Base-by-base conservation (phyloP, 208 protist genomes). In the Blechomonas ayalai region DNA sequence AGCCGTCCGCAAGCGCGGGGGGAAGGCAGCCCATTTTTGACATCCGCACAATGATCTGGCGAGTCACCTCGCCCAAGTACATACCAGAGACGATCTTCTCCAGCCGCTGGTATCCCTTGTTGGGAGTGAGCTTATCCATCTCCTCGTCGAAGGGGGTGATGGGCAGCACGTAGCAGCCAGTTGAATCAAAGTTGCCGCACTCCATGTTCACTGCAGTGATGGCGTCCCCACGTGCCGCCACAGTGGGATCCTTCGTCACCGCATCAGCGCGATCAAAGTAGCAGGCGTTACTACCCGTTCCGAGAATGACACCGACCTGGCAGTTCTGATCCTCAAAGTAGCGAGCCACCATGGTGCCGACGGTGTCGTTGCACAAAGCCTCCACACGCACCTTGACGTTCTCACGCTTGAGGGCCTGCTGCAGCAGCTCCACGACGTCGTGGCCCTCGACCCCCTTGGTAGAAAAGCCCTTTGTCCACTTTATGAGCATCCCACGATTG, bases 391-490 rank as follows among this genome's bases (percentile, higher is more conserved):
- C 64, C 26, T 92, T 73, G 31, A 95, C 47, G 10, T 62, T 49
- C 39, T 83, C 43, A 41, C 59, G 56, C 26, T 67, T 24, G 45
- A 90, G 66, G n/a, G 81, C 69, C 27, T 28, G 64, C 52, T 88
- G 80, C 41, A 96, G 79, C 22, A 96, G 77, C 24, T 71, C 60
- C 37, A 89, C 84, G 32, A 96, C 87, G 42, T 96, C 88, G 33
- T 82, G 37, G 43, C 90, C 90, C 44, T 83, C 82, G 34, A 90
- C 80, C 35, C 78, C 75, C 46, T 79, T 70, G 5, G 90, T 87
- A 24, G 58, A 72, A 69, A 96, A 96, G 52, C 83, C 85, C 67
- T 96, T 96, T 2, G 85, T 95, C 87, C 87, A 96, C 40, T 73
- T 75, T 52, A 93, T 85, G 38, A 96, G 79, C 50, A 62, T n/a